These are phyloP conservation scores for Neurospora crassa DNA, from an alignment of 2,329 filamentous ascomycete species.

Conservation along the genomic window DNA sequence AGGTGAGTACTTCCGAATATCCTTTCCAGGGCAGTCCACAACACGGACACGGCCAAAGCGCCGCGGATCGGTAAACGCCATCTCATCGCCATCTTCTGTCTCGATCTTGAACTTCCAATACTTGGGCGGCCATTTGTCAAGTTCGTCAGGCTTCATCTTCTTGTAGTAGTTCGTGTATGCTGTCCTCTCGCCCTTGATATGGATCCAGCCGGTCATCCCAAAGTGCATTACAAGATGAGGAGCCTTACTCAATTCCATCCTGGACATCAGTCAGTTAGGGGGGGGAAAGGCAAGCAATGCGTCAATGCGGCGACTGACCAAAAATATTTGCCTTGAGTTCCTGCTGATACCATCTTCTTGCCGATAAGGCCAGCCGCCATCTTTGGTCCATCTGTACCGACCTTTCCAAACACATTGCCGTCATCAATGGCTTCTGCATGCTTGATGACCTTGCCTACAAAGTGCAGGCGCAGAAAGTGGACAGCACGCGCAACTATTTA, in stretches of 20 bases:
- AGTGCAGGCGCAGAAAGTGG: constrained; percentile 70
- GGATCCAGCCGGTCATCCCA: constrained; percentile 76
- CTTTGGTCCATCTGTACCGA: constrained; percentile 64
- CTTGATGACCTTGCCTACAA: constrained; percentile 74
- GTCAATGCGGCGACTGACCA: constrained; percentile 42
- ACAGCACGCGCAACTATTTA: constrained; percentile 69
- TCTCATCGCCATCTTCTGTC: constrained; percentile 49
- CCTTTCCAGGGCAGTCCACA: constrained; percentile 66
- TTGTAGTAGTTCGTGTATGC: constrained; percentile 78
- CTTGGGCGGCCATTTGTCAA: constrained; percentile 71
- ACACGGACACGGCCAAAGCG: constrained; percentile 72
- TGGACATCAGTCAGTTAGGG: constrained; percentile 7
- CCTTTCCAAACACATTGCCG: constrained; percentile 81
- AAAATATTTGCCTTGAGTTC: constrained; percentile 94
- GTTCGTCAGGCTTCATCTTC: constrained; percentile 50
- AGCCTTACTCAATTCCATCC: constrained; percentile 55
- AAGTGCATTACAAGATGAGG: constrained; percentile 88
- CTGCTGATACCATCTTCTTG: constrained; percentile 59
- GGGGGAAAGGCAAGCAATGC: no score
- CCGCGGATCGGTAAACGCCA: constrained; percentile 77
- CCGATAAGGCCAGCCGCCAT: constrained; percentile 67
- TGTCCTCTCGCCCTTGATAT: constrained; percentile 70
- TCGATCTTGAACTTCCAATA: constrained; percentile 76
- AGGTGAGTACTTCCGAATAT: constrained; percentile 68
- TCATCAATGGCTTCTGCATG: constrained; percentile 68